Conservation (phyloP, 2,329 filamentous ascomycete species). For the Trichoderma koningii region DNA sequence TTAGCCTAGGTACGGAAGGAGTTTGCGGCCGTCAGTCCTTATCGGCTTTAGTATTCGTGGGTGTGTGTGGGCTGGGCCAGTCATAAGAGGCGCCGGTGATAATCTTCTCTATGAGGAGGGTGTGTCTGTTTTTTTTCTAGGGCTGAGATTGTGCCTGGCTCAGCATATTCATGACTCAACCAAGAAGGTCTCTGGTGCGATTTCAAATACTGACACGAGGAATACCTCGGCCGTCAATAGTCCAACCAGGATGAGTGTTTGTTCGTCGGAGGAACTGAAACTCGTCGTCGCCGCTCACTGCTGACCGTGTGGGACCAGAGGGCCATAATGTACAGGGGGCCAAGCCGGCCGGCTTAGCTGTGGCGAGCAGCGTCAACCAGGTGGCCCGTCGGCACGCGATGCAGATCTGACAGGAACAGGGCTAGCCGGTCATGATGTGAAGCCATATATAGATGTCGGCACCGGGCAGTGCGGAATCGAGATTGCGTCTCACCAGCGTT, state of each 20-base stretch:
- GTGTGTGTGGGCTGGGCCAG: background rate
- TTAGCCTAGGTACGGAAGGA: background rate
- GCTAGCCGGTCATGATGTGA: background rate
- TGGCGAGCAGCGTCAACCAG: background rate
- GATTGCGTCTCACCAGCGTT: constrained; percentile 13
- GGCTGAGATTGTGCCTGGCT: background rate
- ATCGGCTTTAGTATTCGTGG: background rate
- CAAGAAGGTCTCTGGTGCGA: background rate
- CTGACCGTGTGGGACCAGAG: constrained; percentile 11
- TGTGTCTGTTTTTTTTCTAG: background rate
- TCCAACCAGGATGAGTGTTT: background rate
- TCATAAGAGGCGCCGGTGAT: background rate
- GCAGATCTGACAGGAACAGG: constrained; percentile 27
- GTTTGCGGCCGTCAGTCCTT: background rate
- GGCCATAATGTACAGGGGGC: background rate
- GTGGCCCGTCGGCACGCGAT: constrained; percentile 17
- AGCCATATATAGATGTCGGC: constrained; percentile 18
- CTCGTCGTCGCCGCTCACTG: constrained; percentile 8
- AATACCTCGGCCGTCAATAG: background rate
- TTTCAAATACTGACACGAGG: background rate
- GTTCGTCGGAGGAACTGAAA: constrained; percentile 24
- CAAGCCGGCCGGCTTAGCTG: background rate
- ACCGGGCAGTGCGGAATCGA: constrained; percentile 11
- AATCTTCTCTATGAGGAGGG: background rate
- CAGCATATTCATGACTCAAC: background rate